Conservation (phyloP, 805 yeast species). For the Candida railenensis region DNA sequence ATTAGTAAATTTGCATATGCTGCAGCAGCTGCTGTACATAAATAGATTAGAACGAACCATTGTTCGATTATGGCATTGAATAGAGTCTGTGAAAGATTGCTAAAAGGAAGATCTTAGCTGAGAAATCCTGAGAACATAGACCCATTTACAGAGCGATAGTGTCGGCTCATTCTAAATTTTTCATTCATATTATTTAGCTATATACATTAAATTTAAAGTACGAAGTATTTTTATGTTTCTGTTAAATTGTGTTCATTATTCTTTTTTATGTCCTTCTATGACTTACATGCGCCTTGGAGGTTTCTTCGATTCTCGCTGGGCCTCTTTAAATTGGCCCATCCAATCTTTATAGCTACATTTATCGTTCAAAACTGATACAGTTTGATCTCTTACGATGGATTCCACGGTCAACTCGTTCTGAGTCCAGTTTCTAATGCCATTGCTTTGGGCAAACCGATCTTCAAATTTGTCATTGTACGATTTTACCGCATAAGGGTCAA, state of each 20-base stretch:
- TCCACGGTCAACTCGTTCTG: slow-evolving; percentile 35
- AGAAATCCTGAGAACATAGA: no score
- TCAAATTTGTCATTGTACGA: slow-evolving; percentile 19
- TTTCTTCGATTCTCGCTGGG: neutral
- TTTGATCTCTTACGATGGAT: slow-evolving; percentile 30
- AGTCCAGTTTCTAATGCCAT: slow-evolving; percentile 35
- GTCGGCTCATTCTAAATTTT: no score
- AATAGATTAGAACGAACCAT: slow-evolving; percentile 1
- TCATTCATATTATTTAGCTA: no score
- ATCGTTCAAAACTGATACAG: slow-evolving; percentile 30
- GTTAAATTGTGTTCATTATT: no score
- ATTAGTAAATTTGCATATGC: slow-evolving; percentile 42
- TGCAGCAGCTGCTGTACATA: slow-evolving; percentile 47
- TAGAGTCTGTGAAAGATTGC: no score
- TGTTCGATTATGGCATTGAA: neutral
- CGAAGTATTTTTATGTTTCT: no score
- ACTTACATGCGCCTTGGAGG: neutral
- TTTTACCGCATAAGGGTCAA: slow-evolving; percentile 39
- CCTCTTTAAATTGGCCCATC: slow-evolving; percentile 23
- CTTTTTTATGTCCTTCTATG: no score
- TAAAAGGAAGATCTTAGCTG: neutral
- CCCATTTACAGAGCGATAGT: no score
- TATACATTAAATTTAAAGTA: no score
- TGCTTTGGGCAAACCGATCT: slow-evolving; percentile 24
- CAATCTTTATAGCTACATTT: slow-evolving; percentile 39